phyloP scores from a whole-genome alignment of 306 rosid species.

The Cucurbita ficifolia region DNA sequence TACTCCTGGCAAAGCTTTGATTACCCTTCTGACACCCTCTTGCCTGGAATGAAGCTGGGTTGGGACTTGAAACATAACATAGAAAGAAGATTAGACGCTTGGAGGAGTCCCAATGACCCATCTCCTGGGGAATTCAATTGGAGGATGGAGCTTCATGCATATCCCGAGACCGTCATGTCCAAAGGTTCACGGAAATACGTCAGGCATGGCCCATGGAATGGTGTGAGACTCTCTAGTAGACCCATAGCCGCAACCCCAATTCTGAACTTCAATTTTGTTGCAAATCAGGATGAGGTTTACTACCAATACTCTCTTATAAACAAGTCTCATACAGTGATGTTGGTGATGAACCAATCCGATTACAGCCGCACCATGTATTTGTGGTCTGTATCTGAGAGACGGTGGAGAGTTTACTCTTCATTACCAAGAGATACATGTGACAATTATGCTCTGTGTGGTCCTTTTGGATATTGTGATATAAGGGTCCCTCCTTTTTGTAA shows the following conservation, averaged over 20 bases:
- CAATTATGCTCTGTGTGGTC: conserved; percentile 24
- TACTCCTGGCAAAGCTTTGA: conserved; percentile 37
- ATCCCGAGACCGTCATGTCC: conserved; percentile 21
- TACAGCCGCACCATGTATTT: not conserved
- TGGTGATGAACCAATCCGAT: conserved; percentile 18
- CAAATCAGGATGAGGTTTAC: conserved; percentile 21
- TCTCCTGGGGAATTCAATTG: conserved; percentile 22
- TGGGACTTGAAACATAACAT: conserved; percentile 25
- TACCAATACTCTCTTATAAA: not conserved
- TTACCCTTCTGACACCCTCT: conserved; percentile 23
- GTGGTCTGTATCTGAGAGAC: conserved; percentile 10
- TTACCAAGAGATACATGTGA: conserved; percentile 29
- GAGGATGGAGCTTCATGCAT: conserved; percentile 1
- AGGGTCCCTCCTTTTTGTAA: conserved; percentile 14
- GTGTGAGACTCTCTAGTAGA: conserved; percentile 11
- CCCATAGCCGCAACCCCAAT: conserved; percentile 1
- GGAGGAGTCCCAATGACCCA: conserved; percentile 37
- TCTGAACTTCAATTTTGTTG: not conserved
- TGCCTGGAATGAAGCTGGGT: conserved; percentile 34
- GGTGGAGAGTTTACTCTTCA: conserved; percentile 11
- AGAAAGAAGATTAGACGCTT: conserved; percentile 23
- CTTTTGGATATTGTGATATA: conserved; percentile 14
- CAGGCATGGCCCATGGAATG: conserved; percentile 40
- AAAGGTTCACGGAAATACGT: conserved; percentile 1
- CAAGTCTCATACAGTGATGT: not conserved